Percentiles rank a stretch among this genome's conserved stretches.
Evolutionary conservation across 345 rosid species (phyloP).

Genomic region (Xanthoceras sorbifolium): DNA sequence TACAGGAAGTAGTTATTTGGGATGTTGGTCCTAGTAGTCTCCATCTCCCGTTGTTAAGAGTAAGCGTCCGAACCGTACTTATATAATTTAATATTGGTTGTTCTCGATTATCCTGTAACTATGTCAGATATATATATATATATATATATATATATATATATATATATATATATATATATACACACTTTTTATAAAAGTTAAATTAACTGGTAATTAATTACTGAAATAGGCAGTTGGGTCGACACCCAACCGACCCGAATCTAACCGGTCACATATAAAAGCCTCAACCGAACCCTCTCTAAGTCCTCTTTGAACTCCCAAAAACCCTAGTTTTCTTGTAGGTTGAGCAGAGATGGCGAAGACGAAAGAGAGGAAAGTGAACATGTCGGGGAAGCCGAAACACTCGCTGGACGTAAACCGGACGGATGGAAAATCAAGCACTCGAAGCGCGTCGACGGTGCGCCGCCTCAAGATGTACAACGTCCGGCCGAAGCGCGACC

Average conservation of each 20-base stretch:
- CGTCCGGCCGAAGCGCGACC: constrained; percentile 55
- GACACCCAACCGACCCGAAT: neutral
- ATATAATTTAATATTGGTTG: no score
- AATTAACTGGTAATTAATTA: neutral
- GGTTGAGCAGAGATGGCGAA: constrained; percentile 32
- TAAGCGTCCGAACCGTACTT: no score
- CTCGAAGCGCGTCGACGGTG: constrained; percentile 70
- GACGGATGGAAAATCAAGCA: constrained; percentile 44
- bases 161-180: no score
- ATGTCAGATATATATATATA: no score
- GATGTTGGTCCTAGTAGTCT: no score
- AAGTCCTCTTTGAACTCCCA: neutral
- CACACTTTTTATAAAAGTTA: no score
- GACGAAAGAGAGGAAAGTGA: constrained; percentile 67
- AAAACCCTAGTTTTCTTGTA: neutral
- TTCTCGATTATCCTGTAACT: no score
- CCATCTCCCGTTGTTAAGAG: no score
- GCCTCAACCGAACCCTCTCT: neutral
- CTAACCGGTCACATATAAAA: neutral
- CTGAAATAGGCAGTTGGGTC: neutral
- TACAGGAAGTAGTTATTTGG: no score
- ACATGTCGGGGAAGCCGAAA: constrained; percentile 83
- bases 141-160: no score
- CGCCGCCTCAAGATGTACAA: constrained; percentile 90
- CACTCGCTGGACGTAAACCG: constrained; percentile 93